Percentiles rank a stretch among this genome's conserved stretches.
Evolutionary conservation across 164 flowering plant species (phyloP).

Genomic region (Brasenia schreberi): DNA sequence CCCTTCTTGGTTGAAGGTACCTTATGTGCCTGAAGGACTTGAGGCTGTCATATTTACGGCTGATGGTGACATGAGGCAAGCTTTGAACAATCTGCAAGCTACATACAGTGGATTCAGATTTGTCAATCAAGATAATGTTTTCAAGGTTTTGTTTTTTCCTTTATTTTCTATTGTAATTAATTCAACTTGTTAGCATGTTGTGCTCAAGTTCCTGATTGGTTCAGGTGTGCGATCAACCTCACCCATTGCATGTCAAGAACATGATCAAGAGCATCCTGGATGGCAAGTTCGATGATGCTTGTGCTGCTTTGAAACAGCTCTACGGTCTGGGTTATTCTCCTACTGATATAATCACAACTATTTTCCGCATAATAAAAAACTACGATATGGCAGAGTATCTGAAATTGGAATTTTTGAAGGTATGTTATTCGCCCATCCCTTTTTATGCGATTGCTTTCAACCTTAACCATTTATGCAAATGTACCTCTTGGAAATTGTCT

Average conservation of each 20-base stretch:
- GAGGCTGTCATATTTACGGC: conserved; percentile 99
- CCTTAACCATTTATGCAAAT: background rate
- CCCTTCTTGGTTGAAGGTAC: conserved; percentile 35
- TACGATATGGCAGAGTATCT: conserved; percentile 95
- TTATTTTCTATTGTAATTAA: background rate
- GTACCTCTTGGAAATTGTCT: background rate
- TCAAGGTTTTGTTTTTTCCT: conserved; percentile 48
- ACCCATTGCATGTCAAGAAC: conserved; percentile 91
- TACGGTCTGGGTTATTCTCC: conserved; percentile 98
- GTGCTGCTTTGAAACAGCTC: conserved; percentile 79
- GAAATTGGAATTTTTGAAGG: conserved; percentile 97
- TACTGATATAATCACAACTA: conserved; percentile 91
- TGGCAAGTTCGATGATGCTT: conserved; percentile 93
- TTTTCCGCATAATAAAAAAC: conserved; percentile 87
- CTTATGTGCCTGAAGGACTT: conserved; percentile 89
- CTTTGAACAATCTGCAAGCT: conserved; percentile 94
- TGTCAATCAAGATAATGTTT: conserved; percentile 95
- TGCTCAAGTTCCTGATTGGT: background rate
- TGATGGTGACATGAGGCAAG: conserved; percentile 99
- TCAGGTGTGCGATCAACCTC: conserved; percentile 99
- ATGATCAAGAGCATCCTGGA: conserved; percentile 76
- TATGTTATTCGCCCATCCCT: conserved; percentile 2
- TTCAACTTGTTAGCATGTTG: background rate
- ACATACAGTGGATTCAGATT: conserved; percentile 89
- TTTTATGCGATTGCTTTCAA: background rate